Evolutionary conservation across 805 yeast species (phyloP).

Genomic region (Ogataea henricii): DNA sequence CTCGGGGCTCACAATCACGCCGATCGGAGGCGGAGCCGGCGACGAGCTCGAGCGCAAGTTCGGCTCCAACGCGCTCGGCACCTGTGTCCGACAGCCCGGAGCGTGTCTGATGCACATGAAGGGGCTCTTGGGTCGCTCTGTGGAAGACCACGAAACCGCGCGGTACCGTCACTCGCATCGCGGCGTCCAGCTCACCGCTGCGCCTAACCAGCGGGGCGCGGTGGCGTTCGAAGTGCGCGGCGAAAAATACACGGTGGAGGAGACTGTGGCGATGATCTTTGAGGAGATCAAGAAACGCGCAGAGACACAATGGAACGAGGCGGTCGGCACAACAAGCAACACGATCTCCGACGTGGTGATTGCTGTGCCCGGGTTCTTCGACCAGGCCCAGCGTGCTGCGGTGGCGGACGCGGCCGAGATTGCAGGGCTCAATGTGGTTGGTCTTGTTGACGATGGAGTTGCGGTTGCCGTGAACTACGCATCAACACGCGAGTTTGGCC

Average conservation of each 20-base stretch:
- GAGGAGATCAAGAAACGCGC: conserved; percentile 69
- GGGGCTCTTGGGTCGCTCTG: conserved; percentile 64
- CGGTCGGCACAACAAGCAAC: conserved; percentile 49
- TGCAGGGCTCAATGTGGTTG: conserved; percentile 65
- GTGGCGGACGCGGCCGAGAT: conserved; percentile 69
- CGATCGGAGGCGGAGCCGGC: neutral
- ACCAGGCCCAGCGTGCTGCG: conserved; percentile 66
- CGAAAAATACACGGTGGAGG: conserved; percentile 58
- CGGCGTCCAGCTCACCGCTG: conserved; percentile 51
- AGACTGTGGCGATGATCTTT: conserved; percentile 80
- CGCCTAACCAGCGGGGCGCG: conserved; percentile 50
- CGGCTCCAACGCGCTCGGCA: conserved; percentile 73
- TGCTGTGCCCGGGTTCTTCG: conserved; percentile 74
- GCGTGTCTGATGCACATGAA: conserved; percentile 69
- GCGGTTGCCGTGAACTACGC: conserved; percentile 87
- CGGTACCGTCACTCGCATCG: conserved; percentile 58
- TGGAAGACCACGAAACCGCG: conserved; percentile 47
- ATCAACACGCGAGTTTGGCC: conserved; percentile 47
- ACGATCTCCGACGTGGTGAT: conserved; percentile 67
- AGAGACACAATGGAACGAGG: conserved; percentile 54
- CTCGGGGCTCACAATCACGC: conserved; percentile 70
- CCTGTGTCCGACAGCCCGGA: conserved; percentile 73
- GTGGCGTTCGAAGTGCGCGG: conserved; percentile 54
- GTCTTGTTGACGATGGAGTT: conserved; percentile 86
- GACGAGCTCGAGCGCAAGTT: conserved; percentile 66